Evolutionary conservation across 2,329 filamentous ascomycete species (phyloP), one percentile per base, ranked within the genome.

Genomic region (Hirsutella rhossiliensis): DNA sequence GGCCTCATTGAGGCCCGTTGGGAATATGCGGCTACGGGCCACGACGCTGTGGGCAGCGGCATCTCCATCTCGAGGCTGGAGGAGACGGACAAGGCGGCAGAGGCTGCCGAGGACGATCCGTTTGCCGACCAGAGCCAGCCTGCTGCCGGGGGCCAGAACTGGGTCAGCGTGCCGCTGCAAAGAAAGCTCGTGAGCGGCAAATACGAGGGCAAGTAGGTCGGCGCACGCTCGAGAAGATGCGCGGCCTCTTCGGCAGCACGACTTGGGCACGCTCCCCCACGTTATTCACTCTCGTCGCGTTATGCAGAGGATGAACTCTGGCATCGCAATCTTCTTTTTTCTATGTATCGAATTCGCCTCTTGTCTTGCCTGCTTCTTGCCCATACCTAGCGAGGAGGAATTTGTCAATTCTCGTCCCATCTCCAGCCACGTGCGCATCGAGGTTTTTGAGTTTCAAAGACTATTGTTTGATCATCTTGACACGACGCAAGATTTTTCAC

Each of bases 1-100:
- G 87, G 88, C 0, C 80, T 78, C 43, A 75, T 94, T 9, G 90
- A 98, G 60, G 86, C 86, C 1, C 73, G 82, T 45, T 96, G 89
- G 80, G 88, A 95, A 59, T 66, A 69, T 47, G 56, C 47, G 19
- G 56, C 66, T 2, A 45, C 57, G 0, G 73, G 68, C 2, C 68
- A 61, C 11, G 59, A 74, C 34, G 64, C 50, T 0, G 53, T 75
- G 1, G 62, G 62, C 5, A 83, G 78, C 50, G 80, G 79, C 11
- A 75, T 96, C 45, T 81, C 78, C 5, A 68, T 88, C 43, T 78
- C 75, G 5, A 66, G 66, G 47, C 62, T 78, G 36, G 68, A 71
- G 47, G 58, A 54, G 27, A 71, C 71, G 56, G 65, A 66, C 46
- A 78, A 79, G 58, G 72, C 67, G 29, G 75, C 68, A 57, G 75